These are phyloP conservation scores for Teunomyces lycoperdinae DNA, from an alignment of 805 yeast genomes.

Conservation along the genomic window DNA sequence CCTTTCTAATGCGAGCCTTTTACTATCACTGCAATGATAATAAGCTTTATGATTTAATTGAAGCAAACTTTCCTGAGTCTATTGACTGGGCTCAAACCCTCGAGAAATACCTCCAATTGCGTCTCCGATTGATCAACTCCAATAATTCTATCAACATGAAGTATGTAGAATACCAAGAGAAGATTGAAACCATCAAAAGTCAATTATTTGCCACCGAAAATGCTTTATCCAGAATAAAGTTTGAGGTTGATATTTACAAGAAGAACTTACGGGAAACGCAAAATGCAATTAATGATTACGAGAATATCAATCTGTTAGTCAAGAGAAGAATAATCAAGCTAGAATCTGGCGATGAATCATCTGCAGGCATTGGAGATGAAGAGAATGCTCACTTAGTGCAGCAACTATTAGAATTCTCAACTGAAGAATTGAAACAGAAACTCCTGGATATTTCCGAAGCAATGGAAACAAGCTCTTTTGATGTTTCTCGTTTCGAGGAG, in stretches of 20 bases:
- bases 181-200: slow-evolving; percentile 14
- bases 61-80: slow-evolving; percentile 75
- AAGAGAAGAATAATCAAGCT: slow-evolving; percentile 13
- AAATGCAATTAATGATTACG: slow-evolving; percentile 12
- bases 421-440: slow-evolving; percentile 10
- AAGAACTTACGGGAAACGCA: slow-evolving; percentile 9
- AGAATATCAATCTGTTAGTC: slow-evolving; percentile 10
- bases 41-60: slow-evolving; percentile 53
- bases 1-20: slow-evolving; percentile 67
- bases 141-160: slow-evolving; percentile 16
- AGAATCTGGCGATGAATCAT: slow-evolving; percentile 18
- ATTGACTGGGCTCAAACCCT: slow-evolving; percentile 63
- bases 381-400: slow-evolving; percentile 10
- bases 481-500: slow-evolving; percentile 7
- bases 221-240: slow-evolving; percentile 14
- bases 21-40: slow-evolving; percentile 61
- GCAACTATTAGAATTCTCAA: slow-evolving; percentile 10
- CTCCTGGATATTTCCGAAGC: slow-evolving; percentile 9
- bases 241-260: slow-evolving; percentile 16
- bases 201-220: slow-evolving; percentile 17
- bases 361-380: slow-evolving; percentile 13
- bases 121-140: slow-evolving; percentile 27
- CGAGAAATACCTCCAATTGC: slow-evolving; percentile 51
- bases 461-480: slow-evolving; percentile 5
- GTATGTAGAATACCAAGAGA: slow-evolving; percentile 8